Percentiles rank a stretch among this genome's conserved stretches.
phyloP scores from a whole-genome alignment of 2,329 filamentous ascomycete genomes.

The Pochonia chlamydosporia region DNA sequence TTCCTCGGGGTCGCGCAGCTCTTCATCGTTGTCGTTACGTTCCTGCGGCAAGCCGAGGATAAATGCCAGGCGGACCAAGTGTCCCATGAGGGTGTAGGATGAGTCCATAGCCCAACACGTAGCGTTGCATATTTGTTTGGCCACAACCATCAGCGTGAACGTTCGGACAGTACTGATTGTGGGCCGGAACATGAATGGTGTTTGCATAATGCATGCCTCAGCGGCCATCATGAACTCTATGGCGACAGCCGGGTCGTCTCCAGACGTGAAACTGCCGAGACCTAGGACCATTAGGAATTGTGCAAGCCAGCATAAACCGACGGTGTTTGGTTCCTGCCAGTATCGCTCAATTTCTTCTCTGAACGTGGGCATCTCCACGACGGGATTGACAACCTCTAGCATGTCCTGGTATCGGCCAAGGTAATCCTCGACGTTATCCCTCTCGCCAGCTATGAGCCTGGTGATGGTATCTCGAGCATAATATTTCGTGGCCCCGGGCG shows the following conservation, averaged over 20 bases:
- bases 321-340: constrained; percentile 22
- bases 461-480: constrained; percentile 23
- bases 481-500: constrained; percentile 27
- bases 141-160: constrained; percentile 26
- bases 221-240: constrained; percentile 30
- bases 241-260: constrained; percentile 24
- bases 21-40: constrained; percentile 16
- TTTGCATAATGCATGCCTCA: constrained; percentile 31
- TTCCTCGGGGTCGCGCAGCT: constrained; percentile 18
- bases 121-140: constrained; percentile 30
- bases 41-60: constrained; percentile 29
- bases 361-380: constrained; percentile 26
- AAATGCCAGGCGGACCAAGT: constrained; percentile 27
- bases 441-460: constrained; percentile 23
- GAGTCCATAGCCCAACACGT: constrained; percentile 32
- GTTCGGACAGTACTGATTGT: constrained; percentile 25
- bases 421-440: constrained; percentile 18
- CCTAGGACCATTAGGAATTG: constrained; percentile 30
- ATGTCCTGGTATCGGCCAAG: constrained; percentile 24
- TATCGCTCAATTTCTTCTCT: constrained; percentile 23
- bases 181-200: constrained; percentile 31
- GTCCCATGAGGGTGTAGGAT: constrained; percentile 27
- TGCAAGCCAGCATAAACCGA: constrained; percentile 26
- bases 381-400: constrained; percentile 27
- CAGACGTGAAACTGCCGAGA: constrained; percentile 25